phyloP scores from a whole-genome alignment of 2,329 filamentous ascomycete genomes.

The Colletotrichum karsti region DNA sequence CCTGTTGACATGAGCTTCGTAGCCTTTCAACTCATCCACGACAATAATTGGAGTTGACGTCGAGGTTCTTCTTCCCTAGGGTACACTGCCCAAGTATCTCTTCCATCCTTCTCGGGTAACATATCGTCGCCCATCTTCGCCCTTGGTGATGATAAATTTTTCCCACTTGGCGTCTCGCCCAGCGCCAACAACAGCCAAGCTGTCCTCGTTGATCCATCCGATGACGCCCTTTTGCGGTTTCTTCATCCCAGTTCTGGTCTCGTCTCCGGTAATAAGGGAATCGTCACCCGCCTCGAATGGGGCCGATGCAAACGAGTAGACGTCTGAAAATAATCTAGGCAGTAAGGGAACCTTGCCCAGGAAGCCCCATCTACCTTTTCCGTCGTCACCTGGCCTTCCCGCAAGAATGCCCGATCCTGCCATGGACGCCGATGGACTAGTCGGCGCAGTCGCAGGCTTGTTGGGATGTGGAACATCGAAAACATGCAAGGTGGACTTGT shows the following conservation, averaged over 20 bases:
- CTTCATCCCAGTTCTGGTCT: slow-evolving; percentile 57
- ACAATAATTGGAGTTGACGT: too few relatives aligned
- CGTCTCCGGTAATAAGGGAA: slow-evolving; percentile 54
- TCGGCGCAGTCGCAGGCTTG: slow-evolving; percentile 37
- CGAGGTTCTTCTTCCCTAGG: too few relatives aligned
- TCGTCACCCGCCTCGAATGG: slow-evolving; percentile 89
- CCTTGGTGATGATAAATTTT: slow-evolving; percentile 78
- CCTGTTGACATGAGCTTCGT: too few relatives aligned
- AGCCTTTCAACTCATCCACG: too few relatives aligned
- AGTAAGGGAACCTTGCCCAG: slow-evolving; percentile 85
- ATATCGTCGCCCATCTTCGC: slow-evolving; percentile 72
- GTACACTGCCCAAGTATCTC: slow-evolving; percentile 67
- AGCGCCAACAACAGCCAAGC: slow-evolving; percentile 79
- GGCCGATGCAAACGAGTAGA: slow-evolving; percentile 83
- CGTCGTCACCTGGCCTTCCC: slow-evolving; percentile 50
- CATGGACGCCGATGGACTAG: slow-evolving; percentile 33
- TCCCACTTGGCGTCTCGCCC: slow-evolving; percentile 88
- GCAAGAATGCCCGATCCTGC: slow-evolving; percentile 19
- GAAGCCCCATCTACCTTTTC: slow-evolving; percentile 83
- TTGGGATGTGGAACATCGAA: slow-evolving; percentile 80
- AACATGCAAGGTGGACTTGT: slow-evolving; percentile 95
- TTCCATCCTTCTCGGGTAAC: slow-evolving; percentile 84
- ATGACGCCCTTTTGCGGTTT: slow-evolving; percentile 83
- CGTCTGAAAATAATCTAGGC: slow-evolving; percentile 87
- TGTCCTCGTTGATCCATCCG: slow-evolving; percentile 82